A percentile compares a stretch with the other conserved stretches of the same genome.
phyloP scores from a whole-genome alignment of 139 green algal species.

The Coelastrella sp. region DNA sequence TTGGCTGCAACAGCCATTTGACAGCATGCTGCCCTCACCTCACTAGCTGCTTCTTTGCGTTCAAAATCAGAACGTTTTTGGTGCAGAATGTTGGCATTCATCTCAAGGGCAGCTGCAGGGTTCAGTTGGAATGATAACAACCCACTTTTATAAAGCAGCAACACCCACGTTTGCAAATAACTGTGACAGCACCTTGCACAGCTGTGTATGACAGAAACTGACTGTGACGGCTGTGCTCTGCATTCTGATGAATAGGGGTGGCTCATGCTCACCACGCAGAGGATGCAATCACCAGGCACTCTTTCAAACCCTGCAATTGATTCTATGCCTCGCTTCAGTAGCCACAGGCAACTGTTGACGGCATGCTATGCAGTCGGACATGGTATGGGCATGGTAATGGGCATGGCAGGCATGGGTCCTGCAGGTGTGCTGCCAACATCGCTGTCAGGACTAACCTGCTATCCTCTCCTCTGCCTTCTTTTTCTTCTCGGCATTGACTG shows the following conservation, averaged over 20 bases:
- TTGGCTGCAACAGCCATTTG: neutral
- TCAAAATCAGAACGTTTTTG: slow-evolving; percentile 68
- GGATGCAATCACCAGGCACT: no score
- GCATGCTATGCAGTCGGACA: no score
- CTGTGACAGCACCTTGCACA: neutral
- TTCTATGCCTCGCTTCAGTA: no score
- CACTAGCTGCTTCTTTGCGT: slow-evolving; percentile 52
- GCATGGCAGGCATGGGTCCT: neutral
- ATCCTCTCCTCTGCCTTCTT: slow-evolving; percentile 81
- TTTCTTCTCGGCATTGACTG: slow-evolving; percentile 68
- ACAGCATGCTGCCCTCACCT: slow-evolving; percentile 3
- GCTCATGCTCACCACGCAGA: no score
- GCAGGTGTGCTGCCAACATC: neutral
- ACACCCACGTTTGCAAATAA: neutral
- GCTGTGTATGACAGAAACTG: no score
- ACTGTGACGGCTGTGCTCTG: no score
- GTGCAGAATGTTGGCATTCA: slow-evolving; percentile 59
- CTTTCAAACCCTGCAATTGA: no score
- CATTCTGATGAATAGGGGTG: no score
- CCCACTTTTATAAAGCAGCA: neutral
- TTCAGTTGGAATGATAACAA: neutral
- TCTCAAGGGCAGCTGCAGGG: slow-evolving; percentile 51
- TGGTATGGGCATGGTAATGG: no score
- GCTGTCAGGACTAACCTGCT: slow-evolving; percentile 43
- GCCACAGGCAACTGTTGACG: no score